Evolutionary conservation across 768 basidiomycete genomes (phyloP).

Genomic region (Dioszegia hungarica): DNA sequence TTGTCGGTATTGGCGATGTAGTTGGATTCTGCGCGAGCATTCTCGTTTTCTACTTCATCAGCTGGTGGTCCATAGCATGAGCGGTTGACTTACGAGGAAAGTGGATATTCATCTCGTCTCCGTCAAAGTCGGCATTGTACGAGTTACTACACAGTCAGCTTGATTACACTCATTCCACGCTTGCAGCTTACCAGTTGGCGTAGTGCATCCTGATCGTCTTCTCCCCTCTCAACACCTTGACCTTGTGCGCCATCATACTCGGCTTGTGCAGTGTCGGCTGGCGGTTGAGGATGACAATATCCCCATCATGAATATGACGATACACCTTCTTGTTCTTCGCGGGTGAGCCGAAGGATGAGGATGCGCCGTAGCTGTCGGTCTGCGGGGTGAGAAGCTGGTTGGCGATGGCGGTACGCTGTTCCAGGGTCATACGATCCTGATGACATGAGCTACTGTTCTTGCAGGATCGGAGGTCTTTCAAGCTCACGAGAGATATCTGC

Average conservation of each 20-base stretch:
- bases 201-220: conserved; percentile 99
- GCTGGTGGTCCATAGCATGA: not conserved
- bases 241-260: conserved; percentile 98
- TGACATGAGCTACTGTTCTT: conserved; percentile 4
- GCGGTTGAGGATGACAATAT: conserved; percentile 90
- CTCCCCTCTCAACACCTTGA: conserved; percentile 84
- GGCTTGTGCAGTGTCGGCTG: conserved; percentile 99
- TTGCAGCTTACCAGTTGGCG: conserved; percentile 74
- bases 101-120: conserved; percentile 99
- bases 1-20: conserved; percentile 96
- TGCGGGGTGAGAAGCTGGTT: conserved; percentile 90
- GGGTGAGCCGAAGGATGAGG: conserved; percentile 53
- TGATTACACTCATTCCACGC: conserved; percentile 24
- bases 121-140: conserved; percentile 92
- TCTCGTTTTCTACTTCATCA: conserved; percentile 69
- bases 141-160: conserved; percentile 86
- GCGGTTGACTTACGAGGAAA: conserved; percentile 73
- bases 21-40: conserved; percentile 89
- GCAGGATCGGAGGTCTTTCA: not conserved
- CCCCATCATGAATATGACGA: conserved; percentile 87
- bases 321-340: conserved; percentile 97
- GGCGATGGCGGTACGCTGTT: conserved; percentile 90
- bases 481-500: conserved; percentile 69
- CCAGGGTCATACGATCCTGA: conserved; percentile 77
- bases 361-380: conserved; percentile 55